phyloP scores from a whole-genome alignment of 495 filamentous ascomycete species.

The Aspergillus nanangensis region DNA sequence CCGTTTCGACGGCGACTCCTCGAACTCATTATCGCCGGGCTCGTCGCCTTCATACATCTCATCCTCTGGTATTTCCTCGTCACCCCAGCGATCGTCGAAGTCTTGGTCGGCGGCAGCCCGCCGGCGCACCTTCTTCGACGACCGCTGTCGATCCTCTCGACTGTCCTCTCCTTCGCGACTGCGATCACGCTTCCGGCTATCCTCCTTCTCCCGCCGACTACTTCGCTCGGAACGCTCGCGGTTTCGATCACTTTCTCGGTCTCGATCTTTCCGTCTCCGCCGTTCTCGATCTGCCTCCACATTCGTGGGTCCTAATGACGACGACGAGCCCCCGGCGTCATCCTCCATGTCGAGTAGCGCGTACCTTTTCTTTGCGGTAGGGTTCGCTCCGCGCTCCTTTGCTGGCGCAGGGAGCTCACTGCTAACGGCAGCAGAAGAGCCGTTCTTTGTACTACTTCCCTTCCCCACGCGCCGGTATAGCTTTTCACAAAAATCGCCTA shows the following conservation, averaged over 20 bases:
- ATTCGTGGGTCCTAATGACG: slow-evolving; percentile 44
- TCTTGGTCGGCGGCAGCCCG: slow-evolving; percentile 47
- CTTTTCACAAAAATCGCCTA: slow-evolving; percentile 49
- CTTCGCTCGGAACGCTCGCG: too few species aligned
- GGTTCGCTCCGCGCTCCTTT: slow-evolving; percentile 12
- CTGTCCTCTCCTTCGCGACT: slow-evolving; percentile 40
- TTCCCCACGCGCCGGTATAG: slow-evolving; percentile 46
- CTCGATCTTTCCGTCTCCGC: slow-evolving; percentile 33
- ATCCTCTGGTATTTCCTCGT: slow-evolving; percentile 58
- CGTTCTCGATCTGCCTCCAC: slow-evolving; percentile 47
- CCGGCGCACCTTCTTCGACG: slow-evolving; percentile 50
- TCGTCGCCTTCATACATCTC: slow-evolving; percentile 34
- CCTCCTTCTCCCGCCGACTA: too few species aligned
- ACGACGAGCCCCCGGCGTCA: slow-evolving; percentile 39
- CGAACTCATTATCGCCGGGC: slow-evolving; percentile 34
- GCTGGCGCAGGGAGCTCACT: slow-evolving; percentile 6
- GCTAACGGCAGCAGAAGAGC: background rate
- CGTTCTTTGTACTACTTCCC: slow-evolving; percentile 9
- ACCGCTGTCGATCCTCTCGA: slow-evolving; percentile 43
- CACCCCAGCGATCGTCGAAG: slow-evolving; percentile 75
- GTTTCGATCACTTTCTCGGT: slow-evolving; percentile 32
- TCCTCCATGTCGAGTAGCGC: slow-evolving; percentile 81
- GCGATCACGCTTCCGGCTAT: slow-evolving; percentile 36
- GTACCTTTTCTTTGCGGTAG: slow-evolving; percentile 61
- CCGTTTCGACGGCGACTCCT: slow-evolving; percentile 54